Evolutionary conservation across 2,329 filamentous ascomycete genomes (phyloP), one percentile per base, ranked within the genome.

Genomic region (Iodosphaeria phyllophila): DNA sequence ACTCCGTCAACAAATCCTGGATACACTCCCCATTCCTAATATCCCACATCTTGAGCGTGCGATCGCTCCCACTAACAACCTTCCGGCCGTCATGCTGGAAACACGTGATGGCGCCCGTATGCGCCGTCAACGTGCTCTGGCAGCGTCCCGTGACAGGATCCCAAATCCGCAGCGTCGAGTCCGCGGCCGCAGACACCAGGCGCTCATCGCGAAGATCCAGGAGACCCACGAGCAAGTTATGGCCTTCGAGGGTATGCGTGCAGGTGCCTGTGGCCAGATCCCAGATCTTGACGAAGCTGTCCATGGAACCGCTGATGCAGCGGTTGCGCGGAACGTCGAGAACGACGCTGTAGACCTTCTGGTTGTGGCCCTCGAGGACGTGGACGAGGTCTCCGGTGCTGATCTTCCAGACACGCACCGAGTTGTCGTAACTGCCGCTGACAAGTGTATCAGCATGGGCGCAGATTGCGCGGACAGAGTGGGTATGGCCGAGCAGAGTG

Each of bases 41-140:
- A 42, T 98, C 82, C 89, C 89, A 98, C 80, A 98, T 91, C 58
- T 98, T 98, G 34, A 98, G 60, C 4, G 82, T 93, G 41, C 86
- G 74, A 47, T 98, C 89, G 30, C 82, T 92, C 28, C 89, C 89
- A 20, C 80, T 92, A 29, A 98, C 92, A 17, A 98, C 84, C 46
- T 98, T 98, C 36, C 84, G 77, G 0, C 76, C 82, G 44, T 98
- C 89, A 39, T 98, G 89, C 50, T 98, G 89, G 51, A 98, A 98
- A 49, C 89, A 98, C 4, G 89, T 98, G 35, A 98, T 98, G 13
- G 89, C 89, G 18, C 86, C 89, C 0, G 86, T 95, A 42, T 98
- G 89, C 0, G 89, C 89, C 37, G 76, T 86, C 29, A 98, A 59
- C 8, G 77, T 86, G 42, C 76, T 83, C 47, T 82, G 84, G 49